Base-by-base conservation (phyloP, 2,329 filamentous ascomycete genomes). In the Talaromyces albobiverticillius region DNA sequence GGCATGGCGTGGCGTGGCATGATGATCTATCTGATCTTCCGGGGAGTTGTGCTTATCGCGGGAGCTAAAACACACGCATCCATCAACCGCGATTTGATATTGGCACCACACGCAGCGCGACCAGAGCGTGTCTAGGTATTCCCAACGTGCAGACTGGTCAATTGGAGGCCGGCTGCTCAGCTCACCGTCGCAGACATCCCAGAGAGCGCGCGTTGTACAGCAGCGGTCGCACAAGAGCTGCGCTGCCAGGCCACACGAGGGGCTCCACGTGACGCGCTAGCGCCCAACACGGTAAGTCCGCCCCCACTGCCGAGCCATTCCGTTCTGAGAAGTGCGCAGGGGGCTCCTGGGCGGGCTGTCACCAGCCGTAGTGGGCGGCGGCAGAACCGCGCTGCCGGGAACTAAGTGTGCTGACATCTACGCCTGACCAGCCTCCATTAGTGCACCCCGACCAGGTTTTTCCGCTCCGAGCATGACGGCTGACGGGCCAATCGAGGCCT, bases 321-420 rank as follows among this genome's bases (percentile, higher is more conserved):
- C 57, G 63, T 65, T 59, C 62, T 66, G 59, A 60, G 56, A 62
- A 64, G 40, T 66, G 62, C 64, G 64, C 64, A 38, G 40, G 50
- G 18, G 11, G 16, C 45, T 23, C 26, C 20, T 18, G 16, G 32
- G 26, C 26, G n/a, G n/a, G n/a, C n/a, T n/a, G n/a, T n/a, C n/a
- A n/a, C n/a, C n/a, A n/a, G n/a, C n/a, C n/a, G n/a, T n/a, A n/a
- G n/a, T n/a, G n/a, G n/a, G n/a, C n/a, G n/a, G n/a, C n/a, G n/a
- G n/a, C n/a, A n/a, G n/a, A n/a, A n/a, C 46, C 40, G 48, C 40
- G 29, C 16, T 18, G 43, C 48, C 18, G 48, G 36, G 29, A 42
- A 16, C 9, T 23, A n/a, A 11, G 23, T 43, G 49, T 58, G 56
- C 51, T 53, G 18, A 53, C 20, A 48, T 45, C 34, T 58, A 55